Evolutionary conservation across 179 eudicot genomes (phyloP).

Genomic region (Corrigiola litoralis): DNA sequence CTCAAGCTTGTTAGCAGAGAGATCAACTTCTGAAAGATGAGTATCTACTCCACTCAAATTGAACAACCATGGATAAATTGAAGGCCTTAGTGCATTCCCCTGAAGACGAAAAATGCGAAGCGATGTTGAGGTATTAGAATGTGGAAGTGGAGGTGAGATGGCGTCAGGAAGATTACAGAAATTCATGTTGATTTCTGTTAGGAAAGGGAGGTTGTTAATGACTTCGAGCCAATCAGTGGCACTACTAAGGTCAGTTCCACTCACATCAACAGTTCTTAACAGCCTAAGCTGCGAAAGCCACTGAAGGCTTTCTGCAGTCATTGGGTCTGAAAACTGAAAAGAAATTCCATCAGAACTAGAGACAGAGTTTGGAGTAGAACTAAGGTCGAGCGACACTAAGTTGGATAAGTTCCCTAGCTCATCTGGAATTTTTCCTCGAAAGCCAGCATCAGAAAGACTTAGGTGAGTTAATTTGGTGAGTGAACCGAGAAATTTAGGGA

Average conservation of each 20-base stretch:
- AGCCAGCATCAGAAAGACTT: background rate
- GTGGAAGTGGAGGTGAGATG: background rate
- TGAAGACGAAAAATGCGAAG: background rate
- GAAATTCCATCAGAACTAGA: slow-evolving; percentile 2
- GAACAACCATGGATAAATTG: slow-evolving; percentile 20
- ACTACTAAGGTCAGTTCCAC: slow-evolving; percentile 12
- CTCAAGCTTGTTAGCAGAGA: background rate
- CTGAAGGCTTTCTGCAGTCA: background rate
- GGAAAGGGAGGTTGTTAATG: slow-evolving; percentile 5
- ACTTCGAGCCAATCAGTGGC: slow-evolving; percentile 6
- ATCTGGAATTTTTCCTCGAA: slow-evolving; percentile 15
- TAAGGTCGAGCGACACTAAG: slow-evolving; percentile 16
- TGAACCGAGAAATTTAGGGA: slow-evolving; percentile 22
- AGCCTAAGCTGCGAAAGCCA: slow-evolving; percentile 28
- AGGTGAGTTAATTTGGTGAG: slow-evolving; percentile 20
- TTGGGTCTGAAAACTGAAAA: too few species aligned
- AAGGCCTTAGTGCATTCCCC: background rate
- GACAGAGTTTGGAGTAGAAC: background rate
- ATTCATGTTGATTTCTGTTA: slow-evolving; percentile 5
- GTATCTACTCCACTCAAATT: slow-evolving; percentile 11
- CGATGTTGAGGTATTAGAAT: slow-evolving; percentile 3
- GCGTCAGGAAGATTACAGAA: background rate
- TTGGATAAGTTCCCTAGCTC: slow-evolving; percentile 23
- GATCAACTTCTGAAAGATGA: slow-evolving; percentile 7
- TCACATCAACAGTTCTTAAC: slow-evolving; percentile 12